phyloP scores from a whole-genome alignment of 306 rosid genomes.

The Myrica gale region DNA sequence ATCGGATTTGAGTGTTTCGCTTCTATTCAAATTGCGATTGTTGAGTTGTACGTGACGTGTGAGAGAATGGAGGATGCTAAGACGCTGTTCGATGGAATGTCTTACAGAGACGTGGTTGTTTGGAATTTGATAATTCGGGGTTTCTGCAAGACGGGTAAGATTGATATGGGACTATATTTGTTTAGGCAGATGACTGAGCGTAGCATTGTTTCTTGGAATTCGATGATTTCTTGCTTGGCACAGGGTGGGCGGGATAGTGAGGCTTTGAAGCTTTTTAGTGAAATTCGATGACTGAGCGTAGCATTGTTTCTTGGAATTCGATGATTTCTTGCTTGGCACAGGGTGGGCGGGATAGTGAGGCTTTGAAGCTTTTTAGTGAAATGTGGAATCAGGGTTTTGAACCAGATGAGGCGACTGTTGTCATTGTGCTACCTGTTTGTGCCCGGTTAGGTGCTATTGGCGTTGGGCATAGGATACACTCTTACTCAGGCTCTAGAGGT shows the following conservation, averaged over 20 bases:
- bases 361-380: constrained; percentile 50
- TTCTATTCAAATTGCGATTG: constrained; percentile 50
- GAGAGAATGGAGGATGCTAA: constrained; percentile 48
- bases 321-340: constrained; percentile 62
- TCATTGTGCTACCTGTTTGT: constrained; percentile 62
- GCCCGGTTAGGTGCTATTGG: constrained; percentile 66
- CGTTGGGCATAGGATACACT: constrained; percentile 61
- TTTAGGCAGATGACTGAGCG: constrained; percentile 61
- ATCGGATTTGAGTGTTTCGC: constrained; percentile 43
- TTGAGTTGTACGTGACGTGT: constrained; percentile 49
- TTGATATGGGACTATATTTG: constrained; percentile 46
- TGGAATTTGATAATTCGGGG: constrained; percentile 83
- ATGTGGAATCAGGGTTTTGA: constrained; percentile 60
- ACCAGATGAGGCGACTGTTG: constrained; percentile 70
- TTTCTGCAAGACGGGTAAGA: constrained; percentile 54
- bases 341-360: constrained; percentile 44
- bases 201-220: constrained; percentile 70
- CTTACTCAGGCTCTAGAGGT: constrained; percentile 41
- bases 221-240: constrained; percentile 62
- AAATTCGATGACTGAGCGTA: constrained; percentile 63
- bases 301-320: constrained; percentile 69
- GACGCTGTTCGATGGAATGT: constrained; percentile 67
- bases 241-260: constrained; percentile 40
- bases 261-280: constrained; percentile 59
- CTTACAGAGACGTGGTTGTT: constrained; percentile 46